These are phyloP conservation scores for Ophiostoma piceae DNA, from an alignment of 2,329 filamentous ascomycete genomes.

Conservation along the genomic window DNA sequence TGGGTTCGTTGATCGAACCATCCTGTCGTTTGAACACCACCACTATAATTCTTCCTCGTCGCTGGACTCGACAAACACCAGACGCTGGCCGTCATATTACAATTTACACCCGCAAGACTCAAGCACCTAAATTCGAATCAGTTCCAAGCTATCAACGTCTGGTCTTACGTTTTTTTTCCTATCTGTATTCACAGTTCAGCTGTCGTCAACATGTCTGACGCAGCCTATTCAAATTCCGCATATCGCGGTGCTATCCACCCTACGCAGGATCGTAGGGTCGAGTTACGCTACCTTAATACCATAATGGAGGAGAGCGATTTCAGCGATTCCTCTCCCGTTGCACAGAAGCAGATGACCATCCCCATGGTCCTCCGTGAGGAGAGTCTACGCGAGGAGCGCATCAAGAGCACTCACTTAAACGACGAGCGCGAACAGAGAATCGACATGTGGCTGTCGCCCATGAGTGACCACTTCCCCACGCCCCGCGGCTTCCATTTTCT, in stretches of 20 bases:
- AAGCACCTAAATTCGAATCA: background rate
- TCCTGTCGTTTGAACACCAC: constrained; percentile 35
- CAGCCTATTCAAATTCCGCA: constrained; percentile 38
- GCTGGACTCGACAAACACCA: constrained; percentile 23
- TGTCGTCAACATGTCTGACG: constrained; percentile 44
- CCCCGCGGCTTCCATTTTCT: constrained; percentile 63
- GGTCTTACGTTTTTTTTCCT: constrained; percentile 22
- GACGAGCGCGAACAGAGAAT: constrained; percentile 43
- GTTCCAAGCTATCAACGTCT: background rate
- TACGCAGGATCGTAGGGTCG: constrained; percentile 53
- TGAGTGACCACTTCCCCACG: constrained; percentile 64
- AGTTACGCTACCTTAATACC: constrained; percentile 53
- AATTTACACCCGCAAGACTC: constrained; percentile 14
- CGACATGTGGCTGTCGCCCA: constrained; percentile 54
- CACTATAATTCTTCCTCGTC: constrained; percentile 25
- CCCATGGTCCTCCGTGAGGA: constrained; percentile 17
- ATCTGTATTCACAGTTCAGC: constrained; percentile 5
- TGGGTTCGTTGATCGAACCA: constrained; percentile 44
- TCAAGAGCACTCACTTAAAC: constrained; percentile 34
- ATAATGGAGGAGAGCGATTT: constrained; percentile 51
- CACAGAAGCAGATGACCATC: background rate
- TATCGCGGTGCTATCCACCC: constrained; percentile 45
- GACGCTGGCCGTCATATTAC: constrained; percentile 35
- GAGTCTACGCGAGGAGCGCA: constrained; percentile 30
- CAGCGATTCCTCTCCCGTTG: constrained; percentile 23